Conservation (phyloP, 192 early-diverging fungal genomes). For the Coemansia sp. region DNA sequence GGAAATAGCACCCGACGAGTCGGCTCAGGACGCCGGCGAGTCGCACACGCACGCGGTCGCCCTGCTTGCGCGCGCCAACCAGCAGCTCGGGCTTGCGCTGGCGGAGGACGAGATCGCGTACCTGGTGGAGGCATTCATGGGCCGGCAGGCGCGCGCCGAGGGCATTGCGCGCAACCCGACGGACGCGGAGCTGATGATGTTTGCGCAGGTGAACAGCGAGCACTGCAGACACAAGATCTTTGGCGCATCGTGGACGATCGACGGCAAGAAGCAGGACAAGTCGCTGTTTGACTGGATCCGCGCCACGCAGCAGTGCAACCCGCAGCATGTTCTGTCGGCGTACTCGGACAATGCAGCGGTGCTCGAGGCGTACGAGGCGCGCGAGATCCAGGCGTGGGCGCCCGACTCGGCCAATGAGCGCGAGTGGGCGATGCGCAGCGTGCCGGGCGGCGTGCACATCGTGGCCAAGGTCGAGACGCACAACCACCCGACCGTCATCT, state of each 20-base stretch:
- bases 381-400: conserved; percentile 44
- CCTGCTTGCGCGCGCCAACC: conserved; percentile 78
- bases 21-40: not conserved
- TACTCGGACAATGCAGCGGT: conserved; percentile 99
- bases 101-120: conserved; percentile 98
- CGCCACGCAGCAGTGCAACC: conserved; percentile 84
- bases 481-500: conserved; percentile 99
- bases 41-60: conserved; percentile 27
- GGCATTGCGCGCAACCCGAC: conserved; percentile 84
- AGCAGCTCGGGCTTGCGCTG: conserved; percentile 88
- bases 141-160: conserved; percentile 40
- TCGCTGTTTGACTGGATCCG: conserved; percentile 97
- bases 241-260: conserved; percentile 96
- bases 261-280: conserved; percentile 70
- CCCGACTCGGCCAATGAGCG: conserved; percentile 11
- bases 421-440: conserved; percentile 34
- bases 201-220: conserved; percentile 99
- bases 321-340: conserved; percentile 85
- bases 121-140: conserved; percentile 79
- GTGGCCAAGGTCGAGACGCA: conserved; percentile 99
- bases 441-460: conserved; percentile 67
- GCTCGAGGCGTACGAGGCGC: conserved; percentile 57
- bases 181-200: conserved; percentile 99
- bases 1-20: not conserved
- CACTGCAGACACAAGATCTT: conserved; percentile 99